Conservation (phyloP, 345 rosid species). For the Populus simonii region DNA sequence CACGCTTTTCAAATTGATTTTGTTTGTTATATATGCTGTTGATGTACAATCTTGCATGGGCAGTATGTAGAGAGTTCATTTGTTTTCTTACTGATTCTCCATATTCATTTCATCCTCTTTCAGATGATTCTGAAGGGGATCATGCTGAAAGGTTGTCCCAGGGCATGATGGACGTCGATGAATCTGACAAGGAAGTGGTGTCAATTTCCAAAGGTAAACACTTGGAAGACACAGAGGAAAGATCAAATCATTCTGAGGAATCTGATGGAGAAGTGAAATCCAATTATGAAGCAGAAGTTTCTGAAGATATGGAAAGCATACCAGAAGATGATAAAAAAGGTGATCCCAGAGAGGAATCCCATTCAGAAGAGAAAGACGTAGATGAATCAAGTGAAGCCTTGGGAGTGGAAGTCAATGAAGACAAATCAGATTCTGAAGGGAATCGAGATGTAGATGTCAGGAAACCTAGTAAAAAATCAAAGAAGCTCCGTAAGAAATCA, state of each 20-base stretch:
- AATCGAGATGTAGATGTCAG: conserved; percentile 31
- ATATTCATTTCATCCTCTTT: conserved; percentile 5
- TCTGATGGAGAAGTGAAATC: conserved; percentile 44
- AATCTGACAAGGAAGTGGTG: conserved; percentile 42
- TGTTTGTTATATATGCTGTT: not conserved
- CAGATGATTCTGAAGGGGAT: conserved; percentile 46
- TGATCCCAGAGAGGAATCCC: conserved; percentile 29
- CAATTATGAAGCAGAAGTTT: conserved; percentile 40
- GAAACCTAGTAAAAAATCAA: conserved; percentile 22
- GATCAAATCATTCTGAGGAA: conserved; percentile 31
- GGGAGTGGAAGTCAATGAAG: conserved; percentile 35
- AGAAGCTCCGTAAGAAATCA: conserved; percentile 22
- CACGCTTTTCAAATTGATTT: not conserved
- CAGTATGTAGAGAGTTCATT: not conserved
- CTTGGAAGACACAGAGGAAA: conserved; percentile 36
- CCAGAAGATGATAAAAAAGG: conserved; percentile 31
- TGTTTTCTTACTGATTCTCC: not conserved
- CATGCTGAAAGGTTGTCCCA: conserved; percentile 32
- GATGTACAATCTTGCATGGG: not conserved
- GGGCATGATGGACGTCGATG: conserved; percentile 28
- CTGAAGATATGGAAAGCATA: conserved; percentile 23
- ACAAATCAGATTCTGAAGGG: conserved; percentile 42
- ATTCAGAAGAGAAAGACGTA: conserved; percentile 37
- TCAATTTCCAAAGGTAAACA: conserved; percentile 36
- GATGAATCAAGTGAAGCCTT: conserved; percentile 40